Evolutionary conservation across 495 filamentous ascomycete species (phyloP).

Genomic region (Aspergillus steynii): DNA sequence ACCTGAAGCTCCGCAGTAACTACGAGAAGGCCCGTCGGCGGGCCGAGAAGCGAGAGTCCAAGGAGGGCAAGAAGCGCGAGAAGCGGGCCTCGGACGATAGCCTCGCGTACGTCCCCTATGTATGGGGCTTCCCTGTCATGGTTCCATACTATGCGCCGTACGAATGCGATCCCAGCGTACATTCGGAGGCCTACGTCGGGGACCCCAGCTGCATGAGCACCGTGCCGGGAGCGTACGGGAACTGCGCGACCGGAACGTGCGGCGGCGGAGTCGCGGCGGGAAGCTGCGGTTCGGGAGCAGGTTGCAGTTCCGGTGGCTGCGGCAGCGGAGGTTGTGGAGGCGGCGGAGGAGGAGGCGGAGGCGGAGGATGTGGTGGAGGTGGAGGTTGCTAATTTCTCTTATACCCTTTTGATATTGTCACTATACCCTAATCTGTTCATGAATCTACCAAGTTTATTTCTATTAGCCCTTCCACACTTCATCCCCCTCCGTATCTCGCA

Average conservation of each 20-base stretch:
- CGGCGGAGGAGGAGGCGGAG: slow-evolving; percentile 40
- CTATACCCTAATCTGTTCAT: neutral
- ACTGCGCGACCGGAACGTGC: slow-evolving; percentile 51
- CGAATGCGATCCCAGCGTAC: slow-evolving; percentile 48
- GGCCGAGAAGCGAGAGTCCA: slow-evolving; percentile 58
- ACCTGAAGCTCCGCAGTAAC: slow-evolving; percentile 53
- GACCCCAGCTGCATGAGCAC: slow-evolving; percentile 50
- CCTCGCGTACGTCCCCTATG: slow-evolving; percentile 27
- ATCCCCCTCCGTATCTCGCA: too few relatives aligned
- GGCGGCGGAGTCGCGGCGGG: slow-evolving; percentile 56
- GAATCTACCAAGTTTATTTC: neutral
- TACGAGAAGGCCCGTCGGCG: slow-evolving; percentile 64
- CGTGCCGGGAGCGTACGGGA: slow-evolving; percentile 39
- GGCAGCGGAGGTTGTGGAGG: slow-evolving; percentile 43
- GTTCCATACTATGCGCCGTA: slow-evolving; percentile 56
- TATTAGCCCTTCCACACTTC: too few relatives aligned
- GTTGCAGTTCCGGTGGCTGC: slow-evolving; percentile 34
- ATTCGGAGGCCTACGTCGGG: slow-evolving; percentile 38
- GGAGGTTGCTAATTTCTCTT: slow-evolving; percentile 28
- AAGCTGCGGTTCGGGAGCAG: slow-evolving; percentile 46
- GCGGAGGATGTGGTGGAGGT: slow-evolving; percentile 36
- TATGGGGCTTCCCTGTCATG: slow-evolving; percentile 49
- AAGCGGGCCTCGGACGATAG: slow-evolving; percentile 29
- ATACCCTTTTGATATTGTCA: neutral
- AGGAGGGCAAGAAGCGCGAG: slow-evolving; percentile 38